Base-by-base conservation (phyloP, 2,329 filamentous ascomycete species). In the Epichloe gansuensis region DNA sequence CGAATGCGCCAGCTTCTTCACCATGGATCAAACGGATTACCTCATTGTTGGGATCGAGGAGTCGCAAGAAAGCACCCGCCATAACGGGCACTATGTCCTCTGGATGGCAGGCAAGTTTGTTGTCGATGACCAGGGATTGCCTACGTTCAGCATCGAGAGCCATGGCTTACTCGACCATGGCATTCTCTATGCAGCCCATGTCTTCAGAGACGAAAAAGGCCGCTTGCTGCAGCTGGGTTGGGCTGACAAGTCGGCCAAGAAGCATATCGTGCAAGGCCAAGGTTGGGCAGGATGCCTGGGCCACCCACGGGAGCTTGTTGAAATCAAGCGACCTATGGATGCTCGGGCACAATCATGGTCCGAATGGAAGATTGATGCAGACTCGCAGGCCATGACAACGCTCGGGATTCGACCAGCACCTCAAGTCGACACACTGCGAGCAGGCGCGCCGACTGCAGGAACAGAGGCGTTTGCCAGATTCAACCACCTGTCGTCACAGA, bases 1-100 rank as follows among this genome's bases (percentile, higher is more conserved):
- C 46, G 56, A 56, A 73, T 58, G 56, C 43, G 56, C 54, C 36
- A 55, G 53, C 50, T 58, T 55, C 51, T 47, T 55, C 46, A 48
- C 52, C 6, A 35, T 55, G 4, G 51, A 21, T 21, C 11, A 53
- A 4, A 53, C 49, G 2, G 53, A 56, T 47, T 58, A 58, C 44
- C 47, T 58, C 13, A 49, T 58, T 9, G 45, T 55, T 5, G 56
- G 56, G 1, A 46, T 58, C 4, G 56, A 58, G 36, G 56, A 58
- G 42, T 45, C 54, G 5, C 54, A 55, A 21, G 49, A 50, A 7
- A 56, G 53, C 43, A 31, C 25, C 7, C 48, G 46, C 11, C 54
- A 58, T 25, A 53, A 54, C 43, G 49, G 51, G 11, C 56, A 55
- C 48, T 55, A 48, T 34, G n/a, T 55, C 4, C 39, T 56, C 15